These are phyloP conservation scores for Acmispon strigosus DNA, from an alignment of 306 rosid species.

Conservation along the genomic window DNA sequence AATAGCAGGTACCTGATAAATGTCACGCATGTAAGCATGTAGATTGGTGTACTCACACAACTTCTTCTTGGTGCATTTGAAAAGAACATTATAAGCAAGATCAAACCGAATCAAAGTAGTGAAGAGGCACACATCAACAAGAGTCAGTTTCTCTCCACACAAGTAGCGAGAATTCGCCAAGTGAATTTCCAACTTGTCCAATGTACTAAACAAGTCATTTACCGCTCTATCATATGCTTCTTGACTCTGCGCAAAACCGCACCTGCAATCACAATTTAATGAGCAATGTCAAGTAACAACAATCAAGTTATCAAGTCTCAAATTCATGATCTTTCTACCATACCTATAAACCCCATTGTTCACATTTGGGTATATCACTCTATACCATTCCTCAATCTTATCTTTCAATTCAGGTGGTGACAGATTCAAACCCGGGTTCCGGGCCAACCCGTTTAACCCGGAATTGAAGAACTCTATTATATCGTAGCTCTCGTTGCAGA, in stretches of 20 bases:
- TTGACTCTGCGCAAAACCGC: slow-evolving; percentile 97
- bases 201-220: slow-evolving; percentile 47
- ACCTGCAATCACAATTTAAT: slow-evolving; percentile 30
- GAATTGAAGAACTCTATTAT: slow-evolving; percentile 68
- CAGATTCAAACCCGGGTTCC: slow-evolving; percentile 58
- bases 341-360: slow-evolving; percentile 92
- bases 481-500: slow-evolving; percentile 85
- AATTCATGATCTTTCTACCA: background rate
- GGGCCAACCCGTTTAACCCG: slow-evolving; percentile 51
- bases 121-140: slow-evolving; percentile 67
- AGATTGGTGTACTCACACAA: slow-evolving; percentile 57
- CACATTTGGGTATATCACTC: slow-evolving; percentile 65
- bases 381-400: slow-evolving; percentile 71
- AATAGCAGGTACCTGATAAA: slow-evolving; percentile 83
- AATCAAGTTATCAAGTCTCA: background rate
- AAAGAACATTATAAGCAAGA: slow-evolving; percentile 59
- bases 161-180: slow-evolving; percentile 43
- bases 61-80: slow-evolving; percentile 86
- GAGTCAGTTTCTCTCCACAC: slow-evolving; percentile 59
- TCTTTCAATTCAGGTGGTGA: slow-evolving; percentile 54
- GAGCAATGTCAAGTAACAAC: background rate
- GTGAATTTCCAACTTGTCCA: slow-evolving; percentile 61
- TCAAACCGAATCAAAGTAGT: slow-evolving; percentile 79
- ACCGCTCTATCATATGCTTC: slow-evolving; percentile 71
- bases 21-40: slow-evolving; percentile 70